Conservation (phyloP, 2,329 filamentous ascomycete species). For the Cladosporium sp. region DNA sequence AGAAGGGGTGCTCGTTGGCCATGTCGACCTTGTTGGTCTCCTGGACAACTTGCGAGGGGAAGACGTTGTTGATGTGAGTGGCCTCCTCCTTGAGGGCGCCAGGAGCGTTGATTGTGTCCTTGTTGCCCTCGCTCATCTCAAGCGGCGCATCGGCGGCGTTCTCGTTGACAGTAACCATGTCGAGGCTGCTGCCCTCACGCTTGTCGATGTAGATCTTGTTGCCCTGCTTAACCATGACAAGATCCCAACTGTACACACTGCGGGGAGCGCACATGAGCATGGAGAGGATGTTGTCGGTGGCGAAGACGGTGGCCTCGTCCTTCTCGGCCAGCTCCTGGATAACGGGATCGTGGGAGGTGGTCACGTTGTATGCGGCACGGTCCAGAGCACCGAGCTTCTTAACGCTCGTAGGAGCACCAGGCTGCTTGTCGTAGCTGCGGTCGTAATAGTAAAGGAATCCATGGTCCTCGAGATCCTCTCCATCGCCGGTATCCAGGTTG, state of each 20-base stretch:
- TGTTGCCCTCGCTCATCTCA: conserved; percentile 86
- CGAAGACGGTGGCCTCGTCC: conserved; percentile 94
- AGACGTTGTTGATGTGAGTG: conserved; percentile 99
- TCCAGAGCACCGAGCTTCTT: conserved; percentile 86
- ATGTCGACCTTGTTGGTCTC: conserved; percentile 83
- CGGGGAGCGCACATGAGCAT: conserved; percentile 99
- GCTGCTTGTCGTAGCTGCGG: conserved; percentile 88
- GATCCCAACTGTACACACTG: conserved; percentile 97
- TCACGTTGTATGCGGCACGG: conserved; percentile 96
- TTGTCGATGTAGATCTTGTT: conserved; percentile 99
- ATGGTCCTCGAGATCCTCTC: conserved; percentile 92
- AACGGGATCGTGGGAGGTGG: conserved; percentile 91
- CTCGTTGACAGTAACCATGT: conserved; percentile 99
- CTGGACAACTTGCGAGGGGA: conserved; percentile 89
- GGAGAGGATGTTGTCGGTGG: conserved; percentile 93
- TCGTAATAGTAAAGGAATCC: conserved; percentile 99
- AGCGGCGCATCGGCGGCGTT: conserved; percentile 94
- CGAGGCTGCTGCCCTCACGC: conserved; percentile 89
- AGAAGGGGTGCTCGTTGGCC: conserved; percentile 92
- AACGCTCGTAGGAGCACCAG: conserved; percentile 80
- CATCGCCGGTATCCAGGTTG: conserved; percentile 91
- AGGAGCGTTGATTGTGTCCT: conserved; percentile 95
- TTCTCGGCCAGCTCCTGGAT: conserved; percentile 97
- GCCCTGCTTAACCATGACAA: conserved; percentile 88
- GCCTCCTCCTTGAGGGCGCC: conserved; percentile 90